Evolutionary conservation across 257 asterid genomes (phyloP), one percentile per base, ranked within the genome.

Genomic region (Petunia secreta): DNA sequence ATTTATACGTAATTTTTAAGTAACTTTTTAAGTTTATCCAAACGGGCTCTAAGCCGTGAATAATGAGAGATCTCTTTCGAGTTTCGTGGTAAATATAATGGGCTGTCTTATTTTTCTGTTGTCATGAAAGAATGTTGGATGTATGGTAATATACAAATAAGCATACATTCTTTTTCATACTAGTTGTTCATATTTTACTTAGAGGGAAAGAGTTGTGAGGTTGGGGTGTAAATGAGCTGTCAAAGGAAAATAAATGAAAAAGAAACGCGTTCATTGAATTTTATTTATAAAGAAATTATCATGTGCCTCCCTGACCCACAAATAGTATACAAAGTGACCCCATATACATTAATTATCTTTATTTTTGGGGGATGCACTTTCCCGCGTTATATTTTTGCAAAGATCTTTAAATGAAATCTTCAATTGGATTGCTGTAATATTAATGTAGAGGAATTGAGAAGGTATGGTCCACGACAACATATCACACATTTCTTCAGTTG

Each of bases 401-500:
- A 73, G 15, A 50, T 50, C 43, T 73, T 73, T 73, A 73, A 25
- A 50, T 73, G 78, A 73, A 50, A 73, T 73, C 78, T 50, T 1
- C 13, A 5, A 50, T 48, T 64, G 39, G 13, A 50, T 71, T 71
- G 62, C 13, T 3, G 34, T 57, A 50, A 25, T 73, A 60, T 48
- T 73, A 73, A 73, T 50, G 63, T 73, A 25, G 77, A 34, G 60
- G 44, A 73, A 73, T 50, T 73, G 62, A 44, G 25, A 6, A 43
- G 78, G 46, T 50, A 73, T 50, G 62, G 78, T 73, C 78, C 78
- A 50, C 78, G 40, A 73, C 41, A 73, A 50, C 78, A 73, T 25
- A 25, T 73, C 78, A 73, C 78, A 73, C 78, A 73, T 73, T 73
- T 50, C 62, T 73, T 73, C 46, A 73, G 60, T 73, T 73, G 9